Base-by-base conservation (phyloP, 2,329 filamentous ascomycete genomes). In the Colletotrichum somersetense region DNA sequence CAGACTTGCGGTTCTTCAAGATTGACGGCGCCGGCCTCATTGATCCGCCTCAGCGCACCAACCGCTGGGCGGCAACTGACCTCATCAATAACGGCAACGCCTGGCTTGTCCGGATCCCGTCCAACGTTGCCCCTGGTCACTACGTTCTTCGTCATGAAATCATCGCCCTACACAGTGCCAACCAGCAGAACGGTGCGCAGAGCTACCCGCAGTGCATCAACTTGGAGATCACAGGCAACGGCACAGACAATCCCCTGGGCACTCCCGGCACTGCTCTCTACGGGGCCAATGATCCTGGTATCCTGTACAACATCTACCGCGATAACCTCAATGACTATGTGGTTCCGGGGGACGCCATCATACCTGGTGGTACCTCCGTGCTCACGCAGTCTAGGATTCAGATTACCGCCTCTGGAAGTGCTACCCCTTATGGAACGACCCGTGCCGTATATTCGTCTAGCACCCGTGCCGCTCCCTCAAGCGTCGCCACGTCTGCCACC, bases 71-170 rank as follows among this genome's bases (percentile, higher is more conserved):
- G 14, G 81, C 83, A 11, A 83, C 83, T 67, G 77, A 85, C 7
- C 77, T 90, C 72, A 84, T 86, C 74, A 77, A 81, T 58, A 85
- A 86, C 76, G 88, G 86, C 77, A 85, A 85, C 79, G 85, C 80
- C 68, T 87, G 85, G 84, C 82, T 83, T 53, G 81, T 88, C 33
- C 85, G 82, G 10, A 85, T 89, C 65, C 87, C 87, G 44, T 77
- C 79, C 65, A 80, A 79, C 73, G 82, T 88, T 44, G 83, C 81
- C 1, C 76, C 85, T 7, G 86, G 87, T 1, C 87, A 88, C 79
- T 89, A 89, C 71, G 86, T 89, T 59, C 81, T 89, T 48, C 85
- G 87, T 10, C 85, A 88, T 75, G 87, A 89, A 76, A 87, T 88
- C 72, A 87, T 89, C 67, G 86, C 84, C 26, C 83, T 89, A 6